Base-by-base conservation (phyloP, 352 stramenopile species). In the Phytopythium kandeliae region DNA sequence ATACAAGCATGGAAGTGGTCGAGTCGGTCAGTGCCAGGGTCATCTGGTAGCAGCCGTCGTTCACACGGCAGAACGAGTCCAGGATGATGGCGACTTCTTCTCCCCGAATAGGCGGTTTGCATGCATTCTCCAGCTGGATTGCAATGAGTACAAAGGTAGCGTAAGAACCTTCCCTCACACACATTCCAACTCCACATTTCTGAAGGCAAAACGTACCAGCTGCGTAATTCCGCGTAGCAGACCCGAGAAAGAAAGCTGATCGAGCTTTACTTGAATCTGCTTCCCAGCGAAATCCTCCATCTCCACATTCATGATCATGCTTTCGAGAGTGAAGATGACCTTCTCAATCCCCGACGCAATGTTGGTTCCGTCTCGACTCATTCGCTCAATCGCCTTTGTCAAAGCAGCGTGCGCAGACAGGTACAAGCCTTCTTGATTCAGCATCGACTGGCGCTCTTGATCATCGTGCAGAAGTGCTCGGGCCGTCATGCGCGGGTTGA, bases 231-330 rank as follows among this genome's bases (percentile, higher is more conserved):
- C 77, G 24, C 65, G 63, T 25, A 90, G 62, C 7, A 92, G 46
- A 19, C 58, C 48, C 8, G 57, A 45, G 21, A 89, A 89, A 12
- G 69, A 76, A 26, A 92, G 57, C 36, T 89, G 79, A 15, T 74
- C 64, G 11, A 89, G 63, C 7, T 68, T 69, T 9, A 50, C 55
- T 33, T 81, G 66, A 26, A 83, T 66, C 8, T 49, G 31, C 35
- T 76, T 82, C 1, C 63, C 62, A 1, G 57, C 41, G 49, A 92
- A 90, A 55, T 92, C 74, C 31, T 71, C 61, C 12, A 68, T 64
- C 46, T 84, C 63, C 26, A 89, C 69, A 48, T 85, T 89, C 57
- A 83, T 76, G 51, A 78, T 86, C 54, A 90, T 68, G 42, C 74
- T 88, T 19, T 92, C 78, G 15, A 92, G 58, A 2, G 74, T 65